Percentiles rank a stretch among this genome's conserved stretches.
Conservation (phyloP, 768 basidiomycete genomes). For the Termitomyces sp. region DNA sequence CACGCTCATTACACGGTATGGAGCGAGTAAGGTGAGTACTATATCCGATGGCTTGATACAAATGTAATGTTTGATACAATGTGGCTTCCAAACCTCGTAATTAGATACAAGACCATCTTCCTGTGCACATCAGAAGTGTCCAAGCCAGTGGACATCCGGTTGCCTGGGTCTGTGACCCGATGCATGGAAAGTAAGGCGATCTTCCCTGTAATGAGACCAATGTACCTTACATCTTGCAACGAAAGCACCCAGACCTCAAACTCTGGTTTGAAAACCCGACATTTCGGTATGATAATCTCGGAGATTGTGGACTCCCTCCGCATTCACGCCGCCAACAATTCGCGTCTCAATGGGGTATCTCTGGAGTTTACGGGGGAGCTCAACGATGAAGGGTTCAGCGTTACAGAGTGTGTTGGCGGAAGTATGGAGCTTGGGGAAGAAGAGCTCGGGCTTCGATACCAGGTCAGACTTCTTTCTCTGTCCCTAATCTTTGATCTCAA, state of each 20-base stretch:
- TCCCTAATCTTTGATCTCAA: background rate
- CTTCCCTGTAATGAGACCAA: background rate
- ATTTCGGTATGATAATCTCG: constrained; percentile 84
- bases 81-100: background rate
- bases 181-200: constrained; percentile 94
- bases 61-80: background rate
- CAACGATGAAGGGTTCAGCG: constrained; percentile 86
- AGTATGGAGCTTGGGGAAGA: constrained; percentile 94
- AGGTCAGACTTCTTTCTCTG: constrained; percentile 38
- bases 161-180: constrained; percentile 94
- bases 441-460: constrained; percentile 85
- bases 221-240: background rate
- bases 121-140: constrained; percentile 80
- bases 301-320: constrained; percentile 81
- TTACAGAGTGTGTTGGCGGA: constrained; percentile 95
- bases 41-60: background rate
- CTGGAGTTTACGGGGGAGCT: constrained; percentile 93
- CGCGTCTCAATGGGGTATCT: constrained; percentile 79
- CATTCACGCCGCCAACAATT: constrained; percentile 73
- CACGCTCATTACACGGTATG: constrained; percentile 91
- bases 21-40: constrained; percentile 68
- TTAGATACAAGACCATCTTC: constrained; percentile 74
- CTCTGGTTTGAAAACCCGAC: constrained; percentile 82
- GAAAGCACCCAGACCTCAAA: constrained; percentile 77
- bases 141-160: constrained; percentile 81